These are phyloP conservation scores for Glycine tomentella DNA, from an alignment of 306 rosid species.

Conservation along the genomic window DNA sequence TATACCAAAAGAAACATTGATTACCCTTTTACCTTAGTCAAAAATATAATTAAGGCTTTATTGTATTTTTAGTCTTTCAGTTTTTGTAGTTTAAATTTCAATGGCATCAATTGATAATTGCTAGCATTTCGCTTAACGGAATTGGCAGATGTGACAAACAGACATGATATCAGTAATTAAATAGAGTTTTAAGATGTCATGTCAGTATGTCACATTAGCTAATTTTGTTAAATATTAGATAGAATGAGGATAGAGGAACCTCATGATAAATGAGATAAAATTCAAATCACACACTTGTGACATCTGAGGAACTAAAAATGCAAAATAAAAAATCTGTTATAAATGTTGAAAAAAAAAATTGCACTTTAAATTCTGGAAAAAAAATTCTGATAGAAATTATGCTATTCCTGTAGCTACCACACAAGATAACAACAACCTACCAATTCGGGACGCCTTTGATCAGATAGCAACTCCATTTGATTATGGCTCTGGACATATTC, in stretches of 20 bases:
- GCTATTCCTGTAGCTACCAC: slow-evolving; percentile 51
- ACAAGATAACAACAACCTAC: slow-evolving; percentile 44
- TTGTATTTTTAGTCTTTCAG: too few species aligned
- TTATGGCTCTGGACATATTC: slow-evolving; percentile 55
- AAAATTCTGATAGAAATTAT: neutral
- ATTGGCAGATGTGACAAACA: neutral
- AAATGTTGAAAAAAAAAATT: neutral
- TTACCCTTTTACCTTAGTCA: too few species aligned
- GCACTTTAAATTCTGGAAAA: neutral
- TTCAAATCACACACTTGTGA: neutral
- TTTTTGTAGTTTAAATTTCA: too few species aligned
- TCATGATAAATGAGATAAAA: neutral
- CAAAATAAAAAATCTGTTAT: neutral
- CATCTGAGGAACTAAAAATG: neutral
- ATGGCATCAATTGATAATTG: slow-evolving; percentile 13
- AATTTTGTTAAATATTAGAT: too few species aligned
- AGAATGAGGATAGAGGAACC: too few species aligned
- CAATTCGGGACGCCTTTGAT: slow-evolving; percentile 45
- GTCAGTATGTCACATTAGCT: too few species aligned
- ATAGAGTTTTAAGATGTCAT: neutral
- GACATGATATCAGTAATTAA: too few species aligned
- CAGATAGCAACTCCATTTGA: slow-evolving; percentile 60
- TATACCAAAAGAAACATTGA: too few species aligned
- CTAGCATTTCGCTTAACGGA: neutral
- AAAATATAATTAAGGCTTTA: too few species aligned